Evolutionary conservation across 306 rosid genomes (phyloP).

Genomic region (Cucurbita ficifolia): DNA sequence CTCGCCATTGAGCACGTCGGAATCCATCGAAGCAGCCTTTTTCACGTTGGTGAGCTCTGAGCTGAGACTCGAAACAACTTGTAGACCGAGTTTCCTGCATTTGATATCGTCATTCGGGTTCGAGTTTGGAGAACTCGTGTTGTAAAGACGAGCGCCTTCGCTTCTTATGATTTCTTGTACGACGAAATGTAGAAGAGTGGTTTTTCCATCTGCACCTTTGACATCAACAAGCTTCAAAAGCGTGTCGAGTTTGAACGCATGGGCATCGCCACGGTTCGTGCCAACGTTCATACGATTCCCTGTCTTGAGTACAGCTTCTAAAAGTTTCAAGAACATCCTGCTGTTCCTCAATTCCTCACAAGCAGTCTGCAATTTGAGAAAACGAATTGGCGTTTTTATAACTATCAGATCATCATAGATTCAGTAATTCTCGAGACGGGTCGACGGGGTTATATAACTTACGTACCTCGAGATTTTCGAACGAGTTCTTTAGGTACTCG

Average conservation of each 20-base stretch:
- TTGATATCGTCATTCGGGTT: slow-evolving; percentile 50
- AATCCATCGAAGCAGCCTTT: slow-evolving; percentile 92
- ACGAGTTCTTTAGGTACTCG: slow-evolving; percentile 67
- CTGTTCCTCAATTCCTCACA: slow-evolving; percentile 87
- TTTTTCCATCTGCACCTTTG: slow-evolving; percentile 88
- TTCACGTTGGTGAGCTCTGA: slow-evolving; percentile 73
- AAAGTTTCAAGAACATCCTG: slow-evolving; percentile 89
- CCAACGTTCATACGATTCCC: slow-evolving; percentile 98
- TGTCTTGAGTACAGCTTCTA: slow-evolving; percentile 90
- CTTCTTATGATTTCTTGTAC: slow-evolving; percentile 92
- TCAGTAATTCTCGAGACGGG: background rate
- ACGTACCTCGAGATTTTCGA: slow-evolving; percentile 70
- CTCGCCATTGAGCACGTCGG: slow-evolving; percentile 57
- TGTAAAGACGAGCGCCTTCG: slow-evolving; percentile 59
- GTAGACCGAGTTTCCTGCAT: slow-evolving; percentile 71
- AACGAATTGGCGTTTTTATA: background rate
- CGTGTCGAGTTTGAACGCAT: slow-evolving; percentile 97
- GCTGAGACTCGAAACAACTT: slow-evolving; percentile 70
- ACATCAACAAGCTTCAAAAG: slow-evolving; percentile 85
- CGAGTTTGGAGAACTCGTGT: slow-evolving; percentile 22
- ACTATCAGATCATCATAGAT: background rate
- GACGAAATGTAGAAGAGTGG: slow-evolving; percentile 82
- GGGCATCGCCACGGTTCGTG: slow-evolving; percentile 93
- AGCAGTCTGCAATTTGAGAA: slow-evolving; percentile 34
- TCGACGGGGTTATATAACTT: background rate